Conservation (phyloP, 768 basidiomycete species). For the Lactarius hengduanensis region DNA sequence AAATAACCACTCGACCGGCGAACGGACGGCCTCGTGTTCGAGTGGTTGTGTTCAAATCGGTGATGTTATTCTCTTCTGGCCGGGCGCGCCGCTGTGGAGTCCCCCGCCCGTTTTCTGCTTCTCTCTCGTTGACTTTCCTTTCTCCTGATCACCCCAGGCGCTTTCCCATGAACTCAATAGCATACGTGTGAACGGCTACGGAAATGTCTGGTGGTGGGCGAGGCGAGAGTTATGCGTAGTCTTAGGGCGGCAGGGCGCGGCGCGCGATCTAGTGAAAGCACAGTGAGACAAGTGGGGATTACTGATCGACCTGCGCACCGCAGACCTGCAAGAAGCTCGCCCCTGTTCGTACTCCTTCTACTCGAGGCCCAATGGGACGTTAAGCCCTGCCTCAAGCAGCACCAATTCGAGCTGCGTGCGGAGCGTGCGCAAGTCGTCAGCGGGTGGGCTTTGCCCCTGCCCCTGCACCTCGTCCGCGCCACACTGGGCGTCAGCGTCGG, state of each 20-base stretch:
- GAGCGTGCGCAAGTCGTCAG: slow-evolving; percentile 18
- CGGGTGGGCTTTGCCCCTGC: background rate
- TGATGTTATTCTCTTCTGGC: too few species aligned
- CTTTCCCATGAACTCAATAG: too few species aligned
- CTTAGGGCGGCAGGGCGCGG: too few species aligned
- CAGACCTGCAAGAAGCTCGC: background rate
- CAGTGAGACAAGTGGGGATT: background rate
- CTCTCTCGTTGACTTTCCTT: too few species aligned
- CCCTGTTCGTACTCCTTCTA: background rate
- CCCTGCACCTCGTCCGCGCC: background rate
- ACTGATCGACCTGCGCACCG: background rate
- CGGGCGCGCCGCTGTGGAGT: too few species aligned
- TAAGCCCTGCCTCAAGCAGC: slow-evolving; percentile 8
- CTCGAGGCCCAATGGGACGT: slow-evolving; percentile 8
- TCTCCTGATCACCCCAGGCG: too few species aligned
- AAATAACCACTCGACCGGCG: too few species aligned
- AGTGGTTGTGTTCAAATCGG: too few species aligned
- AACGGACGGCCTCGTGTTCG: too few species aligned
- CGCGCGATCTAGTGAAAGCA: background rate
- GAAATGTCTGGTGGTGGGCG: background rate
- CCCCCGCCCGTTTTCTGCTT: too few species aligned
- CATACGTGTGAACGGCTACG: too few species aligned
- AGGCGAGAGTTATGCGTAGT: background rate
- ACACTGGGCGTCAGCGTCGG: background rate
- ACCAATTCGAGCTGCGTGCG: slow-evolving; percentile 11